Base-by-base conservation (phyloP, 2,329 filamentous ascomycete genomes). In the Xylaria arbuscula region DNA sequence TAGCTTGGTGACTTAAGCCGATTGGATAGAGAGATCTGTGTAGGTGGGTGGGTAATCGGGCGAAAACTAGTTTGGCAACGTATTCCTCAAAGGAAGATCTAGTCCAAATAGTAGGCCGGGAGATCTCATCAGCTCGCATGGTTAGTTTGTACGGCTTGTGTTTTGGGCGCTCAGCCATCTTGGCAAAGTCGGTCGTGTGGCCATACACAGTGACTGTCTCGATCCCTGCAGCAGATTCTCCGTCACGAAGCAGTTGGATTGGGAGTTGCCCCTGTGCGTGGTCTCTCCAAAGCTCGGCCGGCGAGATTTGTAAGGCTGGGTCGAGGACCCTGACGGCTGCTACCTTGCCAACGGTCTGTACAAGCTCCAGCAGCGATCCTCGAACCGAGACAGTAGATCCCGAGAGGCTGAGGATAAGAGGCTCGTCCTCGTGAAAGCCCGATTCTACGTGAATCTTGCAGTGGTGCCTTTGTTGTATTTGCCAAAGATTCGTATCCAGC, bases 11-110 rank as follows among this genome's bases (percentile, higher is more conserved):
- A 40, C 72, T 58, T 13, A 65, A 64, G 4, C 62, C 68, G 0
- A 34, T 38, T 9, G 72, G 72, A 53, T 78, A 78, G 48, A 78
- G 70, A 3, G 68, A 48, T 17, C 32, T 38, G n/a, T 68, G 67
- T 48, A 75, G 53, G 59, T 75, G 69, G 7, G 68, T 66, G 10
- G 76, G 76, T 15, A 78, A 56, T 42, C 58, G 68, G 19, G 72
- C 76, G 57, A 72, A 48, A 6, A 77, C 74, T 36, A 79, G 51
- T 8, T 72, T 64, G 13, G 73, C 72, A 19, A 78, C 73, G 38
- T 78, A 78, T 61, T 69, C 34, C 58, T 77, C 74, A 13, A 79
- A 74, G 5, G 74, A 74, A 17, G 42, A 34, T 62, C 72, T 74
- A 0, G 75, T 78, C 77, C 77, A 78, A 19, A 59, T 47, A 2